These are phyloP conservation scores for Mariannaea sp. DNA, from an alignment of 2,329 filamentous ascomycete species.

Conservation along the genomic window DNA sequence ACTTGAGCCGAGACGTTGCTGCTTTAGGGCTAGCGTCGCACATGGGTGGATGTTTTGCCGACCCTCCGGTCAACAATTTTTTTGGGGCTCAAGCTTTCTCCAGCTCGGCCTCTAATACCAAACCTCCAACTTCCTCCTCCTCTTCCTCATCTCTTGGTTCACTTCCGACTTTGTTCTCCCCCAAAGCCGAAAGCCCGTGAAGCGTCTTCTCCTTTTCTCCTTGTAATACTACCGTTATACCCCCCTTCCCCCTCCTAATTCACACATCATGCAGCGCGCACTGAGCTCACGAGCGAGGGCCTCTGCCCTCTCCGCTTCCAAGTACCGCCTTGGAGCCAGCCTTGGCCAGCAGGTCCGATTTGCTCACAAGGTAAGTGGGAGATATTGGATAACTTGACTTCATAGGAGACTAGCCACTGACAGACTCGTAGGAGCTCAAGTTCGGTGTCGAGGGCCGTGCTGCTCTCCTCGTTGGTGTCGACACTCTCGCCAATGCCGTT, in stretches of 20 bases:
- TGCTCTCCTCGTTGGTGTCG: conserved; percentile 87
- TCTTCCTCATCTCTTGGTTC: conserved; percentile 20
- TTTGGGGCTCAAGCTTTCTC: conserved; percentile 39
- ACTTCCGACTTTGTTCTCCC: conserved; percentile 32
- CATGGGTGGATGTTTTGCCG: conserved; percentile 48
- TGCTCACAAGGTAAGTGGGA: conserved; percentile 82
- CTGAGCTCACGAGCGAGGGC: conserved; percentile 80
- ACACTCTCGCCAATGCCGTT: conserved; percentile 95
- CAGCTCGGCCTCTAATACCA: conserved; percentile 36
- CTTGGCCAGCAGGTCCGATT: conserved; percentile 90
- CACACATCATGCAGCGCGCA: conserved; percentile 88
- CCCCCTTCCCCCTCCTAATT: conserved; percentile 40
- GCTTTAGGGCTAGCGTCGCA: conserved; percentile 37
- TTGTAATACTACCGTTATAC: conserved; percentile 39
- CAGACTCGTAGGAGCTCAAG: conserved; percentile 78
- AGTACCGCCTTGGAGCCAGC: conserved; percentile 66
- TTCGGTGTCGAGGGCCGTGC: conserved; percentile 96
- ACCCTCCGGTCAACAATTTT: conserved; percentile 48
- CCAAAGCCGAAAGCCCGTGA: conserved; percentile 37
- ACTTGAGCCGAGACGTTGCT: conserved; percentile 38
- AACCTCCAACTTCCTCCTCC: conserved; percentile 28
- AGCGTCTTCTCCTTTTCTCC: conserved; percentile 35
- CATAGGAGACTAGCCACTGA: no score
- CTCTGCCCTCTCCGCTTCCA: conserved; percentile 73
- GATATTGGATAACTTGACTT: conserved; percentile 36